Evolutionary conservation across 371 early-diverging fungal species (phyloP).

Genomic region (Mortierella sp.): DNA sequence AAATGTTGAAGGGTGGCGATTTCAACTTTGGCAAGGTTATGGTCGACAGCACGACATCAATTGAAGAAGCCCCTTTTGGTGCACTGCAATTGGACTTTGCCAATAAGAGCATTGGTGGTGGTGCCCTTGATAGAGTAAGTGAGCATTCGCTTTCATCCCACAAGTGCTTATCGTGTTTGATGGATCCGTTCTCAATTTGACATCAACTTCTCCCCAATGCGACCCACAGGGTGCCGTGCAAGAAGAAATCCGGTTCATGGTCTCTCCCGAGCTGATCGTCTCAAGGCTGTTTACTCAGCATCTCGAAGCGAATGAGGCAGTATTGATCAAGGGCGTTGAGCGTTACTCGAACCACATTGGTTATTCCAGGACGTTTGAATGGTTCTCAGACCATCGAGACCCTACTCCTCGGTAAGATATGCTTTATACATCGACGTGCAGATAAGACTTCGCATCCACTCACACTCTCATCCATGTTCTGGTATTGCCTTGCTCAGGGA

Average conservation of each 20-base stretch:
- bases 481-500: conserved; percentile 12
- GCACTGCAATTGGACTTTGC: conserved; percentile 64
- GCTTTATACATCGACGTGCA: not conserved
- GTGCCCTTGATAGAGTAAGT: conserved; percentile 47
- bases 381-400: conserved; percentile 55
- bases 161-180: not conserved
- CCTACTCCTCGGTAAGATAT: conserved; percentile 31
- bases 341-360: conserved; percentile 62
- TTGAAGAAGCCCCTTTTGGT: conserved; percentile 39
- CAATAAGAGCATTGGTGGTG: conserved; percentile 66
- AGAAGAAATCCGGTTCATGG: conserved; percentile 69
- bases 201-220: too few species aligned
- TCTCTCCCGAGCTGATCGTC: conserved; percentile 65
- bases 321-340: conserved; percentile 63
- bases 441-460: not conserved
- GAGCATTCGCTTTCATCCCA: not conserved
- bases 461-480: not conserved
- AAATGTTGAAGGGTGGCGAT: conserved; percentile 14
- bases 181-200: too few species aligned
- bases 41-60: conserved; percentile 53
- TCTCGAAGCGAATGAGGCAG: conserved; percentile 59
- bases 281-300: conserved; percentile 60
- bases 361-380: conserved; percentile 60
- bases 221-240: conserved; percentile 63
- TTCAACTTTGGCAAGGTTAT: conserved; percentile 45